A percentile compares a stretch with the other conserved stretches of the same genome.
Conservation (phyloP, 2,329 filamentous ascomycete genomes). For the Penicillium sp. region DNA sequence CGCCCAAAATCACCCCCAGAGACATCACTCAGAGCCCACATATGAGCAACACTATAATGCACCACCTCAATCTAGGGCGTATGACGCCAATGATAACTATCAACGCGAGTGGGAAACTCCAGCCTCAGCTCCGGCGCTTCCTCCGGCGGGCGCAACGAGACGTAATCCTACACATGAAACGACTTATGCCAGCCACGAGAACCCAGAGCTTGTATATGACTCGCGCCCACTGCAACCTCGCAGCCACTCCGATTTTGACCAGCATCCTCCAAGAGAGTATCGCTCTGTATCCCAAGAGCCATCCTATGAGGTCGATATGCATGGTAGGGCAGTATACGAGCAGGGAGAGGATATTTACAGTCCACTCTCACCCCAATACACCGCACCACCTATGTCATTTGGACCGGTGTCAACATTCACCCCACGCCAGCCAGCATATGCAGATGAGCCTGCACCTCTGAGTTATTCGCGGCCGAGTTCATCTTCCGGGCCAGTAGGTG, state of each 20-base stretch:
- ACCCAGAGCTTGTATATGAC: slow-evolving; percentile 21
- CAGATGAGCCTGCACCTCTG: slow-evolving; percentile 18
- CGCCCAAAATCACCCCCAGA: slow-evolving; percentile 70
- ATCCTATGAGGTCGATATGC: slow-evolving; percentile 12
- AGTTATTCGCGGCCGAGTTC: slow-evolving; percentile 18
- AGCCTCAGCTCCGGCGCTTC: slow-evolving; percentile 16
- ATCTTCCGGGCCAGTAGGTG: slow-evolving; percentile 18
- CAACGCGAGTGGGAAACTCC: slow-evolving; percentile 26
- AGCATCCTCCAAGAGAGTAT: slow-evolving; percentile 24
- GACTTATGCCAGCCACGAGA: slow-evolving; percentile 21
- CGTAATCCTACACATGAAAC: slow-evolving; percentile 22
- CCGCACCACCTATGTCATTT: slow-evolving; percentile 21
- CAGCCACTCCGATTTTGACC: slow-evolving; percentile 27
- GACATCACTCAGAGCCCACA: slow-evolving; percentile 59
- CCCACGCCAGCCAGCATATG: slow-evolving; percentile 15
- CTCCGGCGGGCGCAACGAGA: slow-evolving; percentile 14
- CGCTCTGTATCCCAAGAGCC: slow-evolving; percentile 22
- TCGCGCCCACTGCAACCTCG: slow-evolving; percentile 22
- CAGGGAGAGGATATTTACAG: slow-evolving; percentile 22
- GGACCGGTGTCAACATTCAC: slow-evolving; percentile 21
- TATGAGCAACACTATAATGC: slow-evolving; percentile 46
- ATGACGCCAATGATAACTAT: slow-evolving; percentile 34
- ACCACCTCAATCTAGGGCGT: slow-evolving; percentile 20
- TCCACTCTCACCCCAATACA: slow-evolving; percentile 26
- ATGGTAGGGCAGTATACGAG: slow-evolving; percentile 13